phyloP scores from a whole-genome alignment of 2,329 filamentous ascomycete genomes.

The Paradendryphiella salina region DNA sequence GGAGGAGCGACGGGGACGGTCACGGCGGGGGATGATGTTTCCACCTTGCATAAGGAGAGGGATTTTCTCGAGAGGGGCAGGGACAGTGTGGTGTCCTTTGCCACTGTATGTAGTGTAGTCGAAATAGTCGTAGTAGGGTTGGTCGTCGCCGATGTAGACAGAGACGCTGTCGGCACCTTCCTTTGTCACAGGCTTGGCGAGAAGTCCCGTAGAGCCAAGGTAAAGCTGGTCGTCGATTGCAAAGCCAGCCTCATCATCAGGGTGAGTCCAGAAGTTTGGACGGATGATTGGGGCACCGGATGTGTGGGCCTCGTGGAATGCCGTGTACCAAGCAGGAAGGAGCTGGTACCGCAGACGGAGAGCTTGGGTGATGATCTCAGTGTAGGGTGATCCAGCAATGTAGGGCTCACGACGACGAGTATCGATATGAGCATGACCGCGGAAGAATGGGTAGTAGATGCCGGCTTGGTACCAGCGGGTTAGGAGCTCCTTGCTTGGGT shows the following conservation, averaged over 20 bases:
- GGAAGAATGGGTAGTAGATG: slow-evolving; percentile 98
- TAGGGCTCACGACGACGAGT: slow-evolving; percentile 94
- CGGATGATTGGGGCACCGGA: slow-evolving; percentile 85
- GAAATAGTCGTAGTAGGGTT: slow-evolving; percentile 95
- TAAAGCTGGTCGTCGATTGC: slow-evolving; percentile 92
- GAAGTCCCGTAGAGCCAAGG: slow-evolving; percentile 80
- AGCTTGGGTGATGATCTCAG: slow-evolving; percentile 81
- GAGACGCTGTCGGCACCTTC: slow-evolving; percentile 73
- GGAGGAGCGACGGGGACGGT: slow-evolving; percentile 81
- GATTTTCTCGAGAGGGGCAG: slow-evolving; percentile 81
- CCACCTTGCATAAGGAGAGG: slow-evolving; percentile 91
- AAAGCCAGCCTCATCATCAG: slow-evolving; percentile 83
- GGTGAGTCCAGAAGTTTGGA: slow-evolving; percentile 92
- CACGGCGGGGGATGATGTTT: slow-evolving; percentile 87
- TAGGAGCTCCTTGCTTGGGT: slow-evolving; percentile 88
- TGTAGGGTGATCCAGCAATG: slow-evolving; percentile 80
- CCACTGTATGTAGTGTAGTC: slow-evolving; percentile 77
- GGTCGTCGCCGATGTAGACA: slow-evolving; percentile 85
- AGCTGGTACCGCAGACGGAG: slow-evolving; percentile 86
- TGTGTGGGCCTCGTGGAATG: slow-evolving; percentile 85
- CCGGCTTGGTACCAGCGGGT: slow-evolving; percentile 96
- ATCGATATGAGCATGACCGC: slow-evolving; percentile 95
- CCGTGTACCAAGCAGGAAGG: slow-evolving; percentile 93
- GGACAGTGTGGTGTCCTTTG: slow-evolving; percentile 71
- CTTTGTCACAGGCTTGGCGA: slow-evolving; percentile 87